A percentile compares a stretch with the other conserved stretches of the same genome.
These are phyloP conservation scores for Globisporangium barbulae DNA, from an alignment of 352 stramenopile genomes.

Conservation along the genomic window DNA sequence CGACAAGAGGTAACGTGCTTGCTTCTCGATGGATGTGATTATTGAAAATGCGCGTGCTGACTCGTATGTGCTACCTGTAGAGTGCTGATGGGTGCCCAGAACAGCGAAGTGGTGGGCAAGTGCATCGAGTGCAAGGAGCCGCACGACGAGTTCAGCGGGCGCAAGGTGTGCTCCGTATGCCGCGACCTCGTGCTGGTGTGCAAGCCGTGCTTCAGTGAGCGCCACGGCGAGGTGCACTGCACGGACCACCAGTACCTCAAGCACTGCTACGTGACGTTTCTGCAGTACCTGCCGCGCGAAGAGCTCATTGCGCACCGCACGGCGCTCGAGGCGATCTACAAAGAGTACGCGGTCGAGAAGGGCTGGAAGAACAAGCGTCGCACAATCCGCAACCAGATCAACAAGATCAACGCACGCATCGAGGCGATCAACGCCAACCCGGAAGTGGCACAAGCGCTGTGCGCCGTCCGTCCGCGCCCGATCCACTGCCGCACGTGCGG, in stretches of 20 bases:
- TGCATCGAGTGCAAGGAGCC: slow-evolving; percentile 62
- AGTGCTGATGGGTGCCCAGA: slow-evolving; percentile 54
- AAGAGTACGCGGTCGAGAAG: slow-evolving; percentile 42
- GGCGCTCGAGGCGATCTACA: slow-evolving; percentile 49
- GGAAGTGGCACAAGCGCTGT: slow-evolving; percentile 29
- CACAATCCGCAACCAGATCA: slow-evolving; percentile 66
- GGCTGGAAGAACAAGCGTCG: slow-evolving; percentile 70
- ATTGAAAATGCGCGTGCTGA: slow-evolving; percentile 5
- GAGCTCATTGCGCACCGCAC: slow-evolving; percentile 42
- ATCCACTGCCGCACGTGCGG: slow-evolving; percentile 73
- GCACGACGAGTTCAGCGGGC: slow-evolving; percentile 61
- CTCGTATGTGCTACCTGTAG: slow-evolving; percentile 15
- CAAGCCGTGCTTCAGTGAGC: slow-evolving; percentile 52
- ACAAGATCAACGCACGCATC: slow-evolving; percentile 51
- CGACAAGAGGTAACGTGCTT: slow-evolving; percentile 55
- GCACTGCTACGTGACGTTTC: slow-evolving; percentile 66
- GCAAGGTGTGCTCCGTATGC: slow-evolving; percentile 70
- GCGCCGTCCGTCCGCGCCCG: slow-evolving; percentile 29
- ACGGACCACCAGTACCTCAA: slow-evolving; percentile 72
- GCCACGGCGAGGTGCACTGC: slow-evolving; percentile 68
- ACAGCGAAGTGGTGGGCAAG: slow-evolving; percentile 64
- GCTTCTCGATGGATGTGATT: background rate
- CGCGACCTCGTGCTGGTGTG: slow-evolving; percentile 71
- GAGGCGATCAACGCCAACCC: slow-evolving; percentile 39
- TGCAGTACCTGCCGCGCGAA: slow-evolving; percentile 54